Evolutionary conservation across 306 rosid species (phyloP), one percentile per base, ranked within the genome.

Genomic region (Prunus mume): DNA sequence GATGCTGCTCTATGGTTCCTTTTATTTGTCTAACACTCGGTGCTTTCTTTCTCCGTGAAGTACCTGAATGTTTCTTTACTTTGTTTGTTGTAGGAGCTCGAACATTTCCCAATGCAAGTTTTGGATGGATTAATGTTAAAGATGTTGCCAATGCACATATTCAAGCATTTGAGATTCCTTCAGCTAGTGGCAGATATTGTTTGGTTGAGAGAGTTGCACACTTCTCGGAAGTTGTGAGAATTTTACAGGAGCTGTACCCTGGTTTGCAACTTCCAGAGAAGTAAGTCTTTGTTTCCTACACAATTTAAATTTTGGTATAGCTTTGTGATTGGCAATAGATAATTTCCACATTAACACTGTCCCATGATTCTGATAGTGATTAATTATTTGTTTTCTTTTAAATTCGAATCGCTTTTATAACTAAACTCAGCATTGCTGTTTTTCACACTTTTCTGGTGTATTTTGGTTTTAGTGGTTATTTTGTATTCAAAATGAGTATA

Each of bases 61-160:
- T 56, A 14, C 17, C 7, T 52, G 27, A 66, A 9, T 55, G 28
- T 66, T 54, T 38, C n/a, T 10, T 72, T 7, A 28, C 24, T 24
- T 74, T 81, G 61, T 78, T 78, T 61, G 77, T 72, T 81, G 82
- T 82, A 91, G 98, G 97, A 76, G 68, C 85, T 49, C 76, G 74
- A 65, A 83, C 84, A 60, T 91, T 75, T 83, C 86, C 82, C 24
- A 90, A 93, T 72, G 15, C 3, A 11, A 28, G 75, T 66, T 43
- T 76, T 55, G 93, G 93, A 74, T 93, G 90, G 97, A 81, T 91
- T 28, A 62, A 91, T 49, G 96, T 93, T 46, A 93, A 86, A 81
- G 96, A 93, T 80, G 98, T 90, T 68, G 94, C 93, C 34, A 70
- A 82, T 2, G 96, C 98, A 9, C 98, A 93, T 76, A 80, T 91